These are phyloP conservation scores for Petunia hybrid DNA, from an alignment of 305 asterid genomes.

Conservation along the genomic window DNA sequence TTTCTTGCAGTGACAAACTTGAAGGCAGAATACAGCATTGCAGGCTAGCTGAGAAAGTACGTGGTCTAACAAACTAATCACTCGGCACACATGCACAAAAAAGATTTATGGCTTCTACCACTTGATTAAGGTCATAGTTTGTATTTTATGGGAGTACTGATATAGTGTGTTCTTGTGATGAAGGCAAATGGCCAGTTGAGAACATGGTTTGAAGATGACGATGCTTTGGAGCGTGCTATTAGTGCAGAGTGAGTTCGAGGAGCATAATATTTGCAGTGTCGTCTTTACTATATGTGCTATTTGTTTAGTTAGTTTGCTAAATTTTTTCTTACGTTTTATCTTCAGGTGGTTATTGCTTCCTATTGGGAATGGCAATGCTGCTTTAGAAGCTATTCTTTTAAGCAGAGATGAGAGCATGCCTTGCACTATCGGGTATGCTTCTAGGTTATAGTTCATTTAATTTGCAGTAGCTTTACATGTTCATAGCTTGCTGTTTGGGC, in stretches of 20 bases:
- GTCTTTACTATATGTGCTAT: neutral
- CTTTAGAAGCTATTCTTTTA: constrained; percentile 74
- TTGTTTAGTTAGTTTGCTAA: constrained; percentile 25
- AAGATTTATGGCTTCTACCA: neutral
- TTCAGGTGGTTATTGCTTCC: constrained; percentile 82
- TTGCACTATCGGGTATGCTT: constrained; percentile 71
- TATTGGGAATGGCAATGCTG: constrained; percentile 58
- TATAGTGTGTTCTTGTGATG: constrained; percentile 35
- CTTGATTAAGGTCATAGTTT: neutral
- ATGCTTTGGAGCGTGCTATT: constrained; percentile 90
- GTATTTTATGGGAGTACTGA: constrained; percentile 23
- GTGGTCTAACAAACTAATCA: constrained; percentile 37
- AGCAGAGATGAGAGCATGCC: constrained; percentile 75
- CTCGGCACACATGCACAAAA: neutral
- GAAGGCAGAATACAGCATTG: constrained; percentile 87
- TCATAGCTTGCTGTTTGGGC: neutral
- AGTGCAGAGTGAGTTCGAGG: constrained; percentile 73
- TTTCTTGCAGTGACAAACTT: constrained; percentile 70
- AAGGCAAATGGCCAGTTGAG: constrained; percentile 77
- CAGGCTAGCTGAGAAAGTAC: constrained; percentile 89
- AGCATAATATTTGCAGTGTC: neutral
- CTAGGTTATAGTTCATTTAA: neutral
- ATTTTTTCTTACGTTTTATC: constrained; percentile 16
- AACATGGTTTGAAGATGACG: constrained; percentile 83
- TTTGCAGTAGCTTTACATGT: neutral